Base-by-base conservation (phyloP, 1,139 yeast species). In the Taiozyma sp. region DNA sequence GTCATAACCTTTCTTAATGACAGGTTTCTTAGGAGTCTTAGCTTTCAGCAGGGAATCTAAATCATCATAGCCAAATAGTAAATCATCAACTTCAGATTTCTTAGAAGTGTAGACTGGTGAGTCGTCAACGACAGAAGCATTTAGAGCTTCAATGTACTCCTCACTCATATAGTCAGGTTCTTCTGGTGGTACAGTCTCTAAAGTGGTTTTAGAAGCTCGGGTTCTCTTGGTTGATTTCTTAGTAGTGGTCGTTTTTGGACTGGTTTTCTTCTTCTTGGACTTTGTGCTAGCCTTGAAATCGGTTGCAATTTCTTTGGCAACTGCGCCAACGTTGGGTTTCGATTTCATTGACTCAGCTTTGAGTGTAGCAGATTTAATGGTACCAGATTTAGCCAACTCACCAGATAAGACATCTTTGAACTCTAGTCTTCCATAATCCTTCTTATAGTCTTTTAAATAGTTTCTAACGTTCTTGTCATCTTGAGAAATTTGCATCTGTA, bases 401-500 rank as follows among this genome's bases (percentile, higher is more conserved):
- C 56, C 56, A 43, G 48, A 39, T 19, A 49, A 13, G 12, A 51
- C 56, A 45, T 53, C 44, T 23, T 34, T 51, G 43, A 51, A 53
- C 14, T 49, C 43, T 24, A 53, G 36, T n/a, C 53, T 44, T 1
- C 54, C 54, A 43, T 51, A 53, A 22, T 39, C 48, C 44, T 47
- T 54, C 27, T 48, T 49, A 38, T 59, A 62, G 7, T 45, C 39
- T 38, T 44, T 49, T 39, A 57, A 51, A 19, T 47, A 16, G 1
- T 40, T 48, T 45, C 63, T 65, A 52, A 71, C 69, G 47, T 69
- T 69, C 29, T 56, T 53, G 19, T 62, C 62, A 8, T 58, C 48
- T 24, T 63, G 58, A 2, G 67, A 53, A 4, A 67, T 69, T 51
- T 72, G 76, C 61, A 71, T 55, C 44, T 60, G 57, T 12, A 70